Conservation (phyloP, 2,329 filamentous ascomycete species). For the Aspergillus fischeri region DNA sequence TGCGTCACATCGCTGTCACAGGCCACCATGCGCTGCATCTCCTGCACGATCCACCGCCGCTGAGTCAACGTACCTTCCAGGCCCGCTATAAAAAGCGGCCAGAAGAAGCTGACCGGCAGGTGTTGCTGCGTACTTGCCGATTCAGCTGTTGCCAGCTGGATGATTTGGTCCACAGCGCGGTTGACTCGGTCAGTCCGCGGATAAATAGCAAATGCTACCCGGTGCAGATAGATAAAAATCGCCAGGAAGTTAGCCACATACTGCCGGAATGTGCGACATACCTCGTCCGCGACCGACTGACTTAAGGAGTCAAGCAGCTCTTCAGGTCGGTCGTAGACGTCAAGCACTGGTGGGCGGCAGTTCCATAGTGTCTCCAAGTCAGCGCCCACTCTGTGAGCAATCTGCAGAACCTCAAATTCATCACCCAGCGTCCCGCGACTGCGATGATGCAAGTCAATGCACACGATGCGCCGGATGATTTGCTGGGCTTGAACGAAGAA, state of each 20-base stretch:
- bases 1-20: slow-evolving; percentile 1
- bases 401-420: slow-evolving; percentile 36
- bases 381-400: slow-evolving; percentile 33
- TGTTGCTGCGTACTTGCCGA: slow-evolving; percentile 11
- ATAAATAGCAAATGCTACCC: slow-evolving; percentile 36
- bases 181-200: slow-evolving; percentile 34
- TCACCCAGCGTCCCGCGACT: slow-evolving; percentile 34
- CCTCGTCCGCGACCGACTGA: slow-evolving; percentile 20
- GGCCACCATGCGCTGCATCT: slow-evolving; percentile 31
- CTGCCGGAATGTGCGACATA: slow-evolving; percentile 31
- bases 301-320: slow-evolving; percentile 23
- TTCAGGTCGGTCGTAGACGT: slow-evolving; percentile 28
- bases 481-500: slow-evolving; percentile 33
- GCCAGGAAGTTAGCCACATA: slow-evolving; percentile 34
- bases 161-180: slow-evolving; percentile 32
- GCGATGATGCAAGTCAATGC: slow-evolving; percentile 36
- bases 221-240: slow-evolving; percentile 34
- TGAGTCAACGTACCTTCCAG: slow-evolving; percentile 30
- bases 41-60: slow-evolving; percentile 29
- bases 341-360: slow-evolving; percentile 28
- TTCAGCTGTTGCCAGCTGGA: slow-evolving; percentile 31
- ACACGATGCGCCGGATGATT: slow-evolving; percentile 31
- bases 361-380: slow-evolving; percentile 35
- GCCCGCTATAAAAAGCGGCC: slow-evolving; percentile 33
- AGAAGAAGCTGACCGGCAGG: slow-evolving; percentile 30